phyloP scores from a whole-genome alignment of 768 basidiomycete species.

The Agrocybe praecox region DNA sequence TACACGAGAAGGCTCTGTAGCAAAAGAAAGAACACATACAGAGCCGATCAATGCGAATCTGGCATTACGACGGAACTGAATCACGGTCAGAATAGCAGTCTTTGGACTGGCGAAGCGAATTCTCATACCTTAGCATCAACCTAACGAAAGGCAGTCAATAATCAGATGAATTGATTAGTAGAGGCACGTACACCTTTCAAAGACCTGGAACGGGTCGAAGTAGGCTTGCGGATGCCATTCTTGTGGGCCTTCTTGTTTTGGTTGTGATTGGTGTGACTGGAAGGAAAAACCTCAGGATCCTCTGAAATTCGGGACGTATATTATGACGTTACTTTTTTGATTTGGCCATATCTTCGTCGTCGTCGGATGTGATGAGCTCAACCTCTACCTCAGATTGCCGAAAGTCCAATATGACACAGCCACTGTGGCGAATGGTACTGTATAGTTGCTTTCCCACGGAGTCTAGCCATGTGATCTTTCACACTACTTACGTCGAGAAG shows the following conservation, averaged over 20 bases:
- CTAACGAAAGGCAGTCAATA: conserved; percentile 35
- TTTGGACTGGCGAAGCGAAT: conserved; percentile 5
- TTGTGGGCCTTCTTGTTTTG: conserved; percentile 96
- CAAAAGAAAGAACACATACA: conserved; percentile 44
- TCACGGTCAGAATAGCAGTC: conserved; percentile 9
- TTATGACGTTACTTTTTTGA: conserved; percentile 88
- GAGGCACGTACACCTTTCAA: conserved; percentile 82
- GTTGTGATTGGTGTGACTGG: conserved; percentile 92
- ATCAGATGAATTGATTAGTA: conserved; percentile 6
- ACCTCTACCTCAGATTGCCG: conserved; percentile 1
- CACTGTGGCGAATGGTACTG: conserved; percentile 46
- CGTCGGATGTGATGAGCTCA: conserved; percentile 30
- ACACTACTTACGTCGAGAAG: too few relatives aligned
- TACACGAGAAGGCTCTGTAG: not conserved
- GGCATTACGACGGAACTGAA: conserved; percentile 85
- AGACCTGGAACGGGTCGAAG: conserved; percentile 72
- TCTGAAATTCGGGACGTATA: not conserved
- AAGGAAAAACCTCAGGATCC: conserved; percentile 9
- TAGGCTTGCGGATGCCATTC: conserved; percentile 93
- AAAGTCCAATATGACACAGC: conserved; percentile 31
- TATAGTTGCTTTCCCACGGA: conserved; percentile 33
- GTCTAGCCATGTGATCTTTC: too few relatives aligned
- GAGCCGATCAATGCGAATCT: conserved; percentile 73
- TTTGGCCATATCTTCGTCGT: conserved; percentile 79
- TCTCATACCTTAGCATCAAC: conserved; percentile 76